Evolutionary conservation across 805 yeast genomes (phyloP).

Genomic region (Sugiyamaella qingdaonensis): DNA sequence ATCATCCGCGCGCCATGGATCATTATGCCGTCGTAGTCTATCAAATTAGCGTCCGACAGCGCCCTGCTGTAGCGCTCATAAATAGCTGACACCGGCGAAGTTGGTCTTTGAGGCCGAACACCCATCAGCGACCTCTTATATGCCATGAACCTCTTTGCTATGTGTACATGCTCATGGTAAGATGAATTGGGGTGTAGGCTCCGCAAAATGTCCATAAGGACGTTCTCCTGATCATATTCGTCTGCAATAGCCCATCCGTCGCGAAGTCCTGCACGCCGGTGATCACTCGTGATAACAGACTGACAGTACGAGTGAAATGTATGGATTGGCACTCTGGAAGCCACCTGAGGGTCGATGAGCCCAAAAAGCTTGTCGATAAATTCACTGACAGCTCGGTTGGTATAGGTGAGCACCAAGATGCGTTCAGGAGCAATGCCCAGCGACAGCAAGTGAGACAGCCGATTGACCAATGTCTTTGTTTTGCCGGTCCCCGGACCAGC

Average conservation of each 20-base stretch:
- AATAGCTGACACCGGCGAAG: neutral
- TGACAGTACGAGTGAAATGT: conserved; percentile 87
- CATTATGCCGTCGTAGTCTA: conserved; percentile 19
- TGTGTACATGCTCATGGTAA: neutral
- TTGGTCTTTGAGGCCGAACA: neutral
- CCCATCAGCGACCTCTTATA: conserved; percentile 1
- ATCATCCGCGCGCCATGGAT: conserved; percentile 3
- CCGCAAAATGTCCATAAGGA: conserved; percentile 1
- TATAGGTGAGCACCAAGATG: conserved; percentile 84
- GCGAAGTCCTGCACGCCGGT: conserved; percentile 47
- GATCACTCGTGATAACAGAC: conserved; percentile 51
- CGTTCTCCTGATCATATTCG: conserved; percentile 15
- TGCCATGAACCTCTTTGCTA: neutral
- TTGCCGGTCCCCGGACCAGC: conserved; percentile 76
- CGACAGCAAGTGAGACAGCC: conserved; percentile 64
- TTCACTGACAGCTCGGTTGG: conserved; percentile 87
- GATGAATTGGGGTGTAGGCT: neutral
- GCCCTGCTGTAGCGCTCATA: conserved; percentile 8
- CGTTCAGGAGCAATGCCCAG: conserved; percentile 51
- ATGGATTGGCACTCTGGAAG: conserved; percentile 57
- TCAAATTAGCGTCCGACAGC: conserved; percentile 1
- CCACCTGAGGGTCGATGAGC: conserved; percentile 30
- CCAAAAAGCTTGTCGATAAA: conserved; percentile 57
- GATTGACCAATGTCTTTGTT: conserved; percentile 73
- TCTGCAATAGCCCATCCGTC: conserved; percentile 33